These are phyloP conservation scores for Ophiognomonia clavigignenti-juglandacearum DNA, from an alignment of 2,329 filamentous ascomycete species.

Conservation along the genomic window DNA sequence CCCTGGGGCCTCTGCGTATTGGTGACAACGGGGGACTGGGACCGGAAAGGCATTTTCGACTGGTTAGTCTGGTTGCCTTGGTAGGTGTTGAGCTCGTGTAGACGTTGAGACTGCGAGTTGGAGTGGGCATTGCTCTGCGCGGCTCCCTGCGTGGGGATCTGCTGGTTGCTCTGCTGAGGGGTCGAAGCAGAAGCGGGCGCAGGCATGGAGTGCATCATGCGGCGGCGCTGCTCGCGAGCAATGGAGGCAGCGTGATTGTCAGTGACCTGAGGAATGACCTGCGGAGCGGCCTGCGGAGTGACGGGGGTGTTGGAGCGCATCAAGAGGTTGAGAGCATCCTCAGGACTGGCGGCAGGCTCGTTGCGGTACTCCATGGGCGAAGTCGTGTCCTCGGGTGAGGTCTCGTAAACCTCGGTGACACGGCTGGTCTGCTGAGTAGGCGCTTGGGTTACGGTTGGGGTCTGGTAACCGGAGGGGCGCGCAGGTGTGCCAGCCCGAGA, in stretches of 20 bases:
- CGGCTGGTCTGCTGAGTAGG: constrained; percentile 44
- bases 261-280: constrained; percentile 55
- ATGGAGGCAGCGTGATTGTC: constrained; percentile 51
- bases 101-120: too few species aligned
- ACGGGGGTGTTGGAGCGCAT: too few species aligned
- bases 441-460: constrained; percentile 24
- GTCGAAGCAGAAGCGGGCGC: constrained; percentile 27
- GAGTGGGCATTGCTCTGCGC: neutral
- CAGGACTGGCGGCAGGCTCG: constrained; percentile 53
- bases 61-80: constrained; percentile 19
- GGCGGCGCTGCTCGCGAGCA: constrained; percentile 52
- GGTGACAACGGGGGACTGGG: too few species aligned
- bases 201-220: constrained; percentile 58
- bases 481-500: constrained; percentile 21
- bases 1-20: too few species aligned
- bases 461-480: constrained; percentile 14
- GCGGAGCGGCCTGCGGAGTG: too few species aligned
- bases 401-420: constrained; percentile 58
- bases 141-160: constrained; percentile 9
- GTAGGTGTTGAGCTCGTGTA: too few species aligned
- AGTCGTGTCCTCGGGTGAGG: constrained; percentile 38
- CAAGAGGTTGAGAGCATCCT: constrained; percentile 58
- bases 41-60: constrained; percentile 42
- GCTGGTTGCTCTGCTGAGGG: constrained; percentile 9
- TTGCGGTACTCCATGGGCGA: constrained; percentile 48